phyloP scores from a whole-genome alignment of 306 rosid genomes.

The Cercis canadensis region DNA sequence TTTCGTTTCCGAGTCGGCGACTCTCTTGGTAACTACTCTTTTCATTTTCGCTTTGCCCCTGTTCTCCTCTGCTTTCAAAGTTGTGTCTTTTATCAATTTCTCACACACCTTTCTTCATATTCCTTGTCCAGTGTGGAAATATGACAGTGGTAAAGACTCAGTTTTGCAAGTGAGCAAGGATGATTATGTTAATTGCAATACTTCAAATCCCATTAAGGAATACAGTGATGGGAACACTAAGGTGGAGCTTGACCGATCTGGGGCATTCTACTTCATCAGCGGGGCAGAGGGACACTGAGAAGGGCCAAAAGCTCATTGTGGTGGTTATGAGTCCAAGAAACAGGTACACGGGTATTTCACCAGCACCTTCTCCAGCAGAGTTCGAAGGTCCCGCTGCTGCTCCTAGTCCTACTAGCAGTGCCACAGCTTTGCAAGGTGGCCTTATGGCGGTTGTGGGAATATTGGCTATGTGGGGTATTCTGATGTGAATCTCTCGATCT shows the following conservation, averaged over 20 bases:
- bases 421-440: constrained; percentile 46
- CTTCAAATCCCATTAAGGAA: constrained; percentile 47
- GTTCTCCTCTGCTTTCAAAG: no score
- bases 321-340: constrained; percentile 73
- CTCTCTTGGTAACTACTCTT: constrained; percentile 55
- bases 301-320: constrained; percentile 76
- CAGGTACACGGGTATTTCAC: constrained; percentile 48
- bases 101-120: neutral
- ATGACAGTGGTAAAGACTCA: constrained; percentile 76
- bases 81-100: neutral
- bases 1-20: constrained; percentile 72
- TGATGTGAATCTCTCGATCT: constrained; percentile 37
- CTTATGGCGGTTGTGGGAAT: constrained; percentile 50
- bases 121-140: constrained; percentile 67
- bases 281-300: constrained; percentile 78
- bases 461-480: constrained; percentile 44
- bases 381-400: constrained; percentile 73
- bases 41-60: no score
- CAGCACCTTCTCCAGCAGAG: constrained; percentile 75
- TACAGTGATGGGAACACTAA: constrained; percentile 70
- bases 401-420: constrained; percentile 79
- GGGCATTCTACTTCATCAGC: constrained; percentile 82
- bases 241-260: constrained; percentile 66
- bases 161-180: constrained; percentile 74
- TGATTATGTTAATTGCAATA: constrained; percentile 66